phyloP scores from a whole-genome alignment of 2,329 filamentous ascomycete species.

The Purpureocillium takamizusanense region DNA sequence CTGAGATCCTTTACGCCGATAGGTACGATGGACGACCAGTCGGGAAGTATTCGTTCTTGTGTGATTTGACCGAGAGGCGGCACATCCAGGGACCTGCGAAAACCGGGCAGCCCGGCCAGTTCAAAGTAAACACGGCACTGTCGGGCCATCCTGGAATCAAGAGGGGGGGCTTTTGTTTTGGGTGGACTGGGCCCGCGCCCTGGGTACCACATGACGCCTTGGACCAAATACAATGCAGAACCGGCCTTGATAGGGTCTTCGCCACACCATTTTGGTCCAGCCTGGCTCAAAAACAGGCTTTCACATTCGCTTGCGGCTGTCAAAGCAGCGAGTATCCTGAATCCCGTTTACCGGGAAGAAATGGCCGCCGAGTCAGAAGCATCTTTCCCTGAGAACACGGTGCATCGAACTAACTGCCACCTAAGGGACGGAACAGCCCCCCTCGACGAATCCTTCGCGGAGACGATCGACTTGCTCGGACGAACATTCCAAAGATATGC shows the following conservation, averaged over 20 bases:
- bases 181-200: slow-evolving; percentile 21
- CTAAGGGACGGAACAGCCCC: slow-evolving; percentile 38
- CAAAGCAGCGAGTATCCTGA: background rate
- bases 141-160: slow-evolving; percentile 12
- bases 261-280: background rate
- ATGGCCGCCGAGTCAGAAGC: slow-evolving; percentile 24
- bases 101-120: no score
- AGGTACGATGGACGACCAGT: no score
- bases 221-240: slow-evolving; percentile 5
- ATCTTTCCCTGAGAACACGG: slow-evolving; percentile 1
- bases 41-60: no score
- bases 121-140: slow-evolving; percentile 15
- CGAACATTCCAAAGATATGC: slow-evolving; percentile 61
- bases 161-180: slow-evolving; percentile 17
- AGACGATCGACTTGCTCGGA: slow-evolving; percentile 51
- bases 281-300: background rate
- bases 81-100: no score
- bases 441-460: slow-evolving; percentile 49
- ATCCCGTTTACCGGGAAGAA: background rate
- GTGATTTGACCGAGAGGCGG: no score
- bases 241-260: background rate
- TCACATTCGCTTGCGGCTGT: background rate
- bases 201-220: slow-evolving; percentile 20
- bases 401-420: slow-evolving; percentile 13
- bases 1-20: no score